Percentiles rank a stretch among this genome's conserved stretches.
These are phyloP conservation scores for Stephania japonica DNA, from an alignment of 164 flowering plant species.

Conservation along the genomic window DNA sequence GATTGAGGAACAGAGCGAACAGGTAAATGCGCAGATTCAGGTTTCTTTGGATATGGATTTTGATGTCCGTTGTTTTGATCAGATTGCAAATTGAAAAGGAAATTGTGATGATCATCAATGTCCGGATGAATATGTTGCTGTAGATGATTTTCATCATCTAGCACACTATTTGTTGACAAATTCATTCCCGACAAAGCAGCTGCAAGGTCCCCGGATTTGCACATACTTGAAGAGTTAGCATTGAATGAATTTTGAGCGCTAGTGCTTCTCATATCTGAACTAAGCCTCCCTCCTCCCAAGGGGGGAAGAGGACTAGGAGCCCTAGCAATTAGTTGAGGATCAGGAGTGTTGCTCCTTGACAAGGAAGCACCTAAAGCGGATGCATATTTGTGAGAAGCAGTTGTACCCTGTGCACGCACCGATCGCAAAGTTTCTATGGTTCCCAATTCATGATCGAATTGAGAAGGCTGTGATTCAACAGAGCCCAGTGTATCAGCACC, in stretches of 20 bases:
- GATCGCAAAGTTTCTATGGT: slow-evolving; percentile 32
- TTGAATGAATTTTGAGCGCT: slow-evolving; percentile 34
- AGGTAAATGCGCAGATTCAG: slow-evolving; percentile 30
- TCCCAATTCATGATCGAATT: slow-evolving; percentile 43
- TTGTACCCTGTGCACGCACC: slow-evolving; percentile 28
- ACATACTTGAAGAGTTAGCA: slow-evolving; percentile 35
- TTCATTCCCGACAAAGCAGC: slow-evolving; percentile 72
- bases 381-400: slow-evolving; percentile 55
- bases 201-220: slow-evolving; percentile 44
- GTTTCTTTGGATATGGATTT: slow-evolving; percentile 32
- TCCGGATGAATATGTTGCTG: slow-evolving; percentile 38
- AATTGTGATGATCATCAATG: slow-evolving; percentile 32
- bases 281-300: slow-evolving; percentile 52
- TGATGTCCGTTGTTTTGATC: slow-evolving; percentile 38
- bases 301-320: slow-evolving; percentile 78
- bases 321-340: slow-evolving; percentile 58
- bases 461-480: slow-evolving; percentile 50
- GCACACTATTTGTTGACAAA: slow-evolving; percentile 38
- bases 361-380: slow-evolving; percentile 68
- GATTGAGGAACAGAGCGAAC: slow-evolving; percentile 28
- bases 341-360: slow-evolving; percentile 77
- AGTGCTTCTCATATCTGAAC: slow-evolving; percentile 43
- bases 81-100: slow-evolving; percentile 39
- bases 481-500: slow-evolving; percentile 30
- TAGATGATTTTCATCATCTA: slow-evolving; percentile 37